Conservation (phyloP, 2,329 filamentous ascomycete species). For the Alternaria triticina region DNA sequence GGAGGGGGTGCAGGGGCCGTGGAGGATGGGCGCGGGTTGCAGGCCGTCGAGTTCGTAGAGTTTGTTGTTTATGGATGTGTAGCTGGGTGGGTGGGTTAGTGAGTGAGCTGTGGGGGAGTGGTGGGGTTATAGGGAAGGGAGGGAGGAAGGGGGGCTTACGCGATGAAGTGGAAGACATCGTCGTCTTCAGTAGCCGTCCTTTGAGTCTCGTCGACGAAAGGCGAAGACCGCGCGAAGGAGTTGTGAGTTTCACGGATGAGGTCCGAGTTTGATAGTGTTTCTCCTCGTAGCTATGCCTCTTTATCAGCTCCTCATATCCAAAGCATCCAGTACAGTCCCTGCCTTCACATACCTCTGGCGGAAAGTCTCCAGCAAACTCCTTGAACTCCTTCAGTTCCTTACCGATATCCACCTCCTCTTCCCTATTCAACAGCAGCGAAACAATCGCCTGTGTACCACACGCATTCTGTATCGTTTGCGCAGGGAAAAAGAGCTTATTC, state of each 20-base stretch:
- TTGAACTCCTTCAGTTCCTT: constrained; percentile 75
- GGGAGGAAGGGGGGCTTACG: constrained; percentile 50
- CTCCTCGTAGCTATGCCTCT: constrained; percentile 65
- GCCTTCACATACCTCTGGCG: constrained; percentile 57
- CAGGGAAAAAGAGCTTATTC: constrained; percentile 87
- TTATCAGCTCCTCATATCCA: constrained; percentile 7
- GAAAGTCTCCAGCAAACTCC: constrained; percentile 85
- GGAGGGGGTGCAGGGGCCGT: constrained; percentile 74
- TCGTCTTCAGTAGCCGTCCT: constrained; percentile 74
- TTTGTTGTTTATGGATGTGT: constrained; percentile 77
- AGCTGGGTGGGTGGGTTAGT: constrained; percentile 50
- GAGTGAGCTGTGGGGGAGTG: not conserved
- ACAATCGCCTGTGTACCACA: constrained; percentile 96
- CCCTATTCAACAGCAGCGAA: constrained; percentile 88
- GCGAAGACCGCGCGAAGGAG: constrained; percentile 84
- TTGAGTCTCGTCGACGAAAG: constrained; percentile 91
- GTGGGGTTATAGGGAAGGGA: not conserved
- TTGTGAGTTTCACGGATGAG: constrained; percentile 75
- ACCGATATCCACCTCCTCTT: constrained; percentile 73
- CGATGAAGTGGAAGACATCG: constrained; percentile 97
- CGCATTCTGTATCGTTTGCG: constrained; percentile 97
- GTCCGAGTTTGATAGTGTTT: constrained; percentile 72
- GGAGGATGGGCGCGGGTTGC: constrained; percentile 88
- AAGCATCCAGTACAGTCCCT: not conserved
- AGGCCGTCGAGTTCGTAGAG: constrained; percentile 96